Evolutionary conservation across 805 yeast genomes (phyloP), one percentile per base, ranked within the genome.

Genomic region (Candida manassasensis): DNA sequence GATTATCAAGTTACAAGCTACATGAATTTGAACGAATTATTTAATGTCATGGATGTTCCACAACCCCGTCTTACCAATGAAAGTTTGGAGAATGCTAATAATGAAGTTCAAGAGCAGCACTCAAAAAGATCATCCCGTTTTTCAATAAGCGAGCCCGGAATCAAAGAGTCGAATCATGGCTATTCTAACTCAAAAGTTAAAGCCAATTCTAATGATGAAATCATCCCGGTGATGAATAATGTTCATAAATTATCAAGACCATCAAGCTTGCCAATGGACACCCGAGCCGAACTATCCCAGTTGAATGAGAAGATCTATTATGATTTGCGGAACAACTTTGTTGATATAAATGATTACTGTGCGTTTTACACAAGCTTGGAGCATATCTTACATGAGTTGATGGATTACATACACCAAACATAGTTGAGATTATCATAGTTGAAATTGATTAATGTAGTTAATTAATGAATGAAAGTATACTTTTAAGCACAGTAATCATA

Each of bases 301-400:
- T 51, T 65, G 44, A 59, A 53, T 32, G 63, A 61, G 24, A 65
- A 65, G 42, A 63, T 67, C 17, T 50, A 51, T 34, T 67, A 63
- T 36, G 71, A 65, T 35, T 59, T 66, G 38, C 49, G 63, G 19
- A 63, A 67, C 44, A 67, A 67, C 40, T 66, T 58, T 45, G 70
- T 67, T 15, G 69, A 66, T 45, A 55, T 64, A 27, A 65, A 64
- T 41, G 71, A 67, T 38, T 67, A 66, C 36, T 67, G 73, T 55
- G 60, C 69, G 3, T 65, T 67, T 40, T 67, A 63, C 40, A 47
- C 61, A 14, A 59, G 67, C 14, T 59, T 65, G 44, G 73, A 67
- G 38, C 59, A 62, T 34, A 54, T 65, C 11, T 44, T 67, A 17
- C 63, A 53, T 40, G 69, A 62, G 36, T 48, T 67, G 24, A 61